A percentile compares a stretch with the other conserved stretches of the same genome.
Evolutionary conservation across 768 basidiomycete genomes (phyloP).

Genomic region (Serendipita sp.): DNA sequence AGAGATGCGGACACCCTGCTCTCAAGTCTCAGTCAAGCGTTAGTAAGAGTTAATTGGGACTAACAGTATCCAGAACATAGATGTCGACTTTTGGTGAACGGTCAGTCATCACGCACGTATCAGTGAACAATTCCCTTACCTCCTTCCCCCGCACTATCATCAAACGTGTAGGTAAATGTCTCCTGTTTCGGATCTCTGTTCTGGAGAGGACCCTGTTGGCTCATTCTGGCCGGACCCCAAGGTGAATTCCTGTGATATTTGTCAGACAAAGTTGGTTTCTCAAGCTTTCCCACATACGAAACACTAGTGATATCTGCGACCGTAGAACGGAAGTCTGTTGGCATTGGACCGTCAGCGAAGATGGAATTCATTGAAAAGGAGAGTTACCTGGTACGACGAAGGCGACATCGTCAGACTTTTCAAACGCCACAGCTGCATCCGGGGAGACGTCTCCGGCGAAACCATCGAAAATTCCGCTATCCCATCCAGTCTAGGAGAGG

Average conservation of each 20-base stretch:
- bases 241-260: slow-evolving; percentile 1
- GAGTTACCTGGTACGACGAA: not conserved
- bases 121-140: not conserved
- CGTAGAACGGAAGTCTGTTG: too few species aligned
- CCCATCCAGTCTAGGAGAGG: not conserved
- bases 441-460: not conserved
- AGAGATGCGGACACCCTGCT: not conserved
- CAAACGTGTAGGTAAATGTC: not conserved
- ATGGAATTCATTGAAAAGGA: not conserved
- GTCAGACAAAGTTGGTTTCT: not conserved
- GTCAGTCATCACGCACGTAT: not conserved
- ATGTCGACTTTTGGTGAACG: slow-evolving; percentile 6
- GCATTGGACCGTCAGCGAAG: too few species aligned
- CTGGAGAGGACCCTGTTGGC: not conserved
- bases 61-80: slow-evolving; percentile 8
- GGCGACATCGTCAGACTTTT: not conserved
- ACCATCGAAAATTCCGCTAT: not conserved
- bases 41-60: not conserved
- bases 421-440: not conserved
- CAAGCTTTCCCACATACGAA: not conserved
- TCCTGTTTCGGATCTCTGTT: not conserved
- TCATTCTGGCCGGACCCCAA: slow-evolving; percentile 6
- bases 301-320: too few species aligned
- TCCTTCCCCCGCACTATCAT: not conserved
- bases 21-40: not conserved